phyloP scores from a whole-genome alignment of 2,329 filamentous ascomycete genomes.

The Alternaria sp. region DNA sequence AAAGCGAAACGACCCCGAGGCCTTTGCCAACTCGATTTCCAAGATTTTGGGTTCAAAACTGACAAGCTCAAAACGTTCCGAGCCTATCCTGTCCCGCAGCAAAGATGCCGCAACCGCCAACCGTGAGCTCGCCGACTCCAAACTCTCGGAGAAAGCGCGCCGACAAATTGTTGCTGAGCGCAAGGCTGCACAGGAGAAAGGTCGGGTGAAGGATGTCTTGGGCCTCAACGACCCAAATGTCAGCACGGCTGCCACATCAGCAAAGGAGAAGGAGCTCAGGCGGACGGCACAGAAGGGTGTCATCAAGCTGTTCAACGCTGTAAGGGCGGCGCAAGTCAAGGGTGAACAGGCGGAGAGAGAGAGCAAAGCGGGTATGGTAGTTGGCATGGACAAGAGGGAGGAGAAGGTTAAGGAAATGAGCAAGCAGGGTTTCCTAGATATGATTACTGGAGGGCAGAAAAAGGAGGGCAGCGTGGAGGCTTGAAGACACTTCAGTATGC shows the following conservation, averaged over 20 bases:
- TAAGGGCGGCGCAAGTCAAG: conserved; percentile 89
- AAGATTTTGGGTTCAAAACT: conserved; percentile 94
- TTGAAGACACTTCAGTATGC: neutral
- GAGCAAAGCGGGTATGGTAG: conserved; percentile 73
- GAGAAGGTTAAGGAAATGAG: conserved; percentile 95
- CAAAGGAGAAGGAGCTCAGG: conserved; percentile 79
- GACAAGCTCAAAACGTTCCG: conserved; percentile 78
- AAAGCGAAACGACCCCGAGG: conserved; percentile 90
- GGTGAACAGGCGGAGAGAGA: conserved; percentile 78
- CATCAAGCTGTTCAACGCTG: conserved; percentile 94
- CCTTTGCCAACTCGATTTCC: conserved; percentile 90
- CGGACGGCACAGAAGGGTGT: conserved; percentile 94
- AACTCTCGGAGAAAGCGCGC: conserved; percentile 82
- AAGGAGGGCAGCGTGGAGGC: conserved; percentile 34
- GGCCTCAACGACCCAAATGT: conserved; percentile 63
- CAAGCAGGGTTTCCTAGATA: conserved; percentile 92
- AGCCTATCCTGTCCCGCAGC: conserved; percentile 91
- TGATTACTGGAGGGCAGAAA: conserved; percentile 72
- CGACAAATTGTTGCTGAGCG: conserved; percentile 82
- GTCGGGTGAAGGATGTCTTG: conserved; percentile 86
- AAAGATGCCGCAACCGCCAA: conserved; percentile 76
- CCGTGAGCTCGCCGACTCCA: conserved; percentile 75
- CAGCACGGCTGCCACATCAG: conserved; percentile 63
- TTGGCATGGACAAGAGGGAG: conserved; percentile 81
- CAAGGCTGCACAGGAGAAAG: conserved; percentile 81